Evolutionary conservation across 148 eudicot species (phyloP), one percentile per base, ranked within the genome.

Genomic region (Nyssa sinensis): DNA sequence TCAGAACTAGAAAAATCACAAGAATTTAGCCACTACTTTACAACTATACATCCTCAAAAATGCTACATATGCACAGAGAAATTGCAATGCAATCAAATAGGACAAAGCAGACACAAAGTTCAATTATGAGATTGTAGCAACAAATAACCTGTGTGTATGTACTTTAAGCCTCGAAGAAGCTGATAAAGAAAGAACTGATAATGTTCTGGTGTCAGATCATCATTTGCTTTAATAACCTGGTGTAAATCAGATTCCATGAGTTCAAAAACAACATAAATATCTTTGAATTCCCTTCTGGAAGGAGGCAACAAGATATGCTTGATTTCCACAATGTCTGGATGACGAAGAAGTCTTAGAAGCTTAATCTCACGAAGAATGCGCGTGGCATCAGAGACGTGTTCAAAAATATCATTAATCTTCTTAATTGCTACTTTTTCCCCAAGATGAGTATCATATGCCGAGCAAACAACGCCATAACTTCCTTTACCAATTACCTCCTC

Each of bases 161-260:
- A 86, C 67, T 86, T 86, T 24, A 86, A 71, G 33, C 83, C 89
- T 34, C 89, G 81, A 44, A 86, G 83, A 64, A 86, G 78, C 75
- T 86, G 89, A 77, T 86, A 86, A 21, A 86, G 83, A 63, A 86
- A 86, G 74, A 86, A 90, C 74, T 88, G 97, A 81, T 90, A 88
- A 81, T 93, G 97, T 78, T 93, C 95, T 8, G 89, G 97, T 29
- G 95, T 92, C 82, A 92, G 87, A 80, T 92, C 97, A 83, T 92
- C 95, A 79, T 92, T 92, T 64, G 95, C 97, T 82, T 92, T 90
- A 67, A 92, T 92, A 73, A 92, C 97, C 78, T 92, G 97, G 78
- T 92, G 97, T 33, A 90, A 69, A 80, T 93, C 97, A 70, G 96
- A 90, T 77, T 93, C 97, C 97, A 93, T 93, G 49, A 93, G 88